Evolutionary conservation across 345 rosid genomes (phyloP).

Genomic region (Draba incana): DNA sequence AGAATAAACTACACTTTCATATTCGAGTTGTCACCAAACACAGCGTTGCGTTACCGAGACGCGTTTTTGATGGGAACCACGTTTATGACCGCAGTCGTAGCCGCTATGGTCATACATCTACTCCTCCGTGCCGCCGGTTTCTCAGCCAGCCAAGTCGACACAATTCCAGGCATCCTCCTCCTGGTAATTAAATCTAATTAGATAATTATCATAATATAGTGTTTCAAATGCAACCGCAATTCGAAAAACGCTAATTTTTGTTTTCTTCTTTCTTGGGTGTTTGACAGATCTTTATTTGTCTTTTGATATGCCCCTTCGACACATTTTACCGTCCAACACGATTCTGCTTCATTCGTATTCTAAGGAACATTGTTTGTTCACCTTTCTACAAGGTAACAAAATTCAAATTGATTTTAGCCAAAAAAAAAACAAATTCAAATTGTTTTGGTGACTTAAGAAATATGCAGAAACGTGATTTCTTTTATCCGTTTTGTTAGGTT

Average conservation of each 20-base stretch:
- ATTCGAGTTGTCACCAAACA: slow-evolving; percentile 73
- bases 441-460: slow-evolving; percentile 37
- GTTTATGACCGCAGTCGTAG: slow-evolving; percentile 86
- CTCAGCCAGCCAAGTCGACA: slow-evolving; percentile 60
- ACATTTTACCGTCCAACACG: slow-evolving; percentile 83
- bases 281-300: slow-evolving; percentile 56
- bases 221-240: neutral
- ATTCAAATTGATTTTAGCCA: no score
- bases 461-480: neutral
- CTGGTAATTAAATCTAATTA: slow-evolving; percentile 44
- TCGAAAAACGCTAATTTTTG: slow-evolving; percentile 3
- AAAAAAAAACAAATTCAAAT: neutral
- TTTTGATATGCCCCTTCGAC: slow-evolving; percentile 78
- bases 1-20: slow-evolving; percentile 89
- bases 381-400: slow-evolving; percentile 77
- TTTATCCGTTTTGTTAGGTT: slow-evolving; percentile 50
- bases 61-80: slow-evolving; percentile 89
- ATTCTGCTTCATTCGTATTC: slow-evolving; percentile 71
- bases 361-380: slow-evolving; percentile 82
- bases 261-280: neutral
- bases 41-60: slow-evolving; percentile 82
- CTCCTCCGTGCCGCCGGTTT: slow-evolving; percentile 65
- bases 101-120: slow-evolving; percentile 84
- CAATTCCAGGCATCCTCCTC: slow-evolving; percentile 85
- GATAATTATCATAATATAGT: neutral